Evolutionary conservation across 2,329 filamentous ascomycete genomes (phyloP).

Genomic region (Fusarium citri): DNA sequence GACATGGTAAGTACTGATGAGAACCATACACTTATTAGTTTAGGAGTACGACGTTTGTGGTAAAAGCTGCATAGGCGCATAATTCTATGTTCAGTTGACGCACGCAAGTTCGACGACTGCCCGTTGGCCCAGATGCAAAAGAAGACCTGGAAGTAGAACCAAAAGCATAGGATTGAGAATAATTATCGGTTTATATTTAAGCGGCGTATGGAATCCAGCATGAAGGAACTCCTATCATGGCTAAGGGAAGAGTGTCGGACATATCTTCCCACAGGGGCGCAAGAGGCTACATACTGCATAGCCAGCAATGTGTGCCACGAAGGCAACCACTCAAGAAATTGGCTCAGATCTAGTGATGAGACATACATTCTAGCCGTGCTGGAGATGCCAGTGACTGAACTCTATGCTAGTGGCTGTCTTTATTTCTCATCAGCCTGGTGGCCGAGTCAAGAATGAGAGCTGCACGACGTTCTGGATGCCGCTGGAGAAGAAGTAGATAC

Average conservation of each 20-base stretch:
- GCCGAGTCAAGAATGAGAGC: neutral
- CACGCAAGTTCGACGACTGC: neutral
- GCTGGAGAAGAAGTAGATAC: neutral
- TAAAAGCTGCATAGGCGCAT: neutral
- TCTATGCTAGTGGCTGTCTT: neutral
- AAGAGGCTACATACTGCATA: no score
- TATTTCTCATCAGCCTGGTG: neutral
- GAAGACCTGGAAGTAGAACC: neutral
- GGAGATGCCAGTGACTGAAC: neutral
- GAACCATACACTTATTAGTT: fast-evolving
- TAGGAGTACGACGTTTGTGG: neutral
- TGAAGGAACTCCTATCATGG: neutral
- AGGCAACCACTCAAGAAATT: no score
- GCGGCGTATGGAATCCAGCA: neutral
- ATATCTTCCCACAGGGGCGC: no score
- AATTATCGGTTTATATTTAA: fast-evolving
- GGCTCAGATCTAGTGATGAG: no score
- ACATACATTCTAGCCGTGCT: no score
- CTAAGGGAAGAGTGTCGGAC: neutral
- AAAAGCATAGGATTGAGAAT: neutral
- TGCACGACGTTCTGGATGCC: neutral
- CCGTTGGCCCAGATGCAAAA: neutral
- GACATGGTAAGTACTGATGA: fast-evolving
- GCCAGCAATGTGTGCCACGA: no score
- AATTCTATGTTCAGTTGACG: neutral